These are phyloP conservation scores for Boletus rufocinnamomeus DNA, from an alignment of 768 basidiomycete genomes.

Conservation along the genomic window DNA sequence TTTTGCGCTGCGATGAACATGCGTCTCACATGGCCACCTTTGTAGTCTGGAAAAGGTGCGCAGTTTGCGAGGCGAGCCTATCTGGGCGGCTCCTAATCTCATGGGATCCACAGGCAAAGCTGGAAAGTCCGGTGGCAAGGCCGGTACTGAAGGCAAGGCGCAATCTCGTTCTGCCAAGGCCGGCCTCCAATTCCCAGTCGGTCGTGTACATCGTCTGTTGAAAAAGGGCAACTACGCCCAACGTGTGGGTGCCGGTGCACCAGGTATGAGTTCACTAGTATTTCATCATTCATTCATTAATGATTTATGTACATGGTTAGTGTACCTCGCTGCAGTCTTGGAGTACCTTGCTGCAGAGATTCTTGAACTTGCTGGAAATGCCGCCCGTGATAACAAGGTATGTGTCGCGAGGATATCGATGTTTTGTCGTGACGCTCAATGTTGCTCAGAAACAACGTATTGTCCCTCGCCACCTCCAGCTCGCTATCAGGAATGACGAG, in stretches of 20 bases:
- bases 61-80: neutral
- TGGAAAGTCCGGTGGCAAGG: conserved; percentile 54
- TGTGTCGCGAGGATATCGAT: neutral
- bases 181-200: conserved; percentile 84
- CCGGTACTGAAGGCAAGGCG: conserved; percentile 51
- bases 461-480: conserved; percentile 88
- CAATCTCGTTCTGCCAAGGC: conserved; percentile 75
- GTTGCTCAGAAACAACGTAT: conserved; percentile 79
- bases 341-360: conserved; percentile 94
- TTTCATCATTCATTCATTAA: conserved; percentile 12
- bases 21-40: conserved; percentile 4
- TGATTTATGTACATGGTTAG: conserved; percentile 36
- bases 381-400: conserved; percentile 47
- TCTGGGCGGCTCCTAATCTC: conserved; percentile 8
- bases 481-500: conserved; percentile 91
- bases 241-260: conserved; percentile 88
- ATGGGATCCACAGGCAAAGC: conserved; percentile 42
- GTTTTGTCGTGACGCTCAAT: neutral
- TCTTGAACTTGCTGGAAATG: conserved; percentile 88
- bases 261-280: conserved; percentile 45
- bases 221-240: conserved; percentile 88
- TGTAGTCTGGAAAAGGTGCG: conserved; percentile 37
- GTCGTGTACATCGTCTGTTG: conserved; percentile 88
- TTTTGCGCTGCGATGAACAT: neutral
- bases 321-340: conserved; percentile 88